These are phyloP conservation scores for Russula griseocarnosa DNA, from an alignment of 768 basidiomycete genomes.

Conservation along the genomic window DNA sequence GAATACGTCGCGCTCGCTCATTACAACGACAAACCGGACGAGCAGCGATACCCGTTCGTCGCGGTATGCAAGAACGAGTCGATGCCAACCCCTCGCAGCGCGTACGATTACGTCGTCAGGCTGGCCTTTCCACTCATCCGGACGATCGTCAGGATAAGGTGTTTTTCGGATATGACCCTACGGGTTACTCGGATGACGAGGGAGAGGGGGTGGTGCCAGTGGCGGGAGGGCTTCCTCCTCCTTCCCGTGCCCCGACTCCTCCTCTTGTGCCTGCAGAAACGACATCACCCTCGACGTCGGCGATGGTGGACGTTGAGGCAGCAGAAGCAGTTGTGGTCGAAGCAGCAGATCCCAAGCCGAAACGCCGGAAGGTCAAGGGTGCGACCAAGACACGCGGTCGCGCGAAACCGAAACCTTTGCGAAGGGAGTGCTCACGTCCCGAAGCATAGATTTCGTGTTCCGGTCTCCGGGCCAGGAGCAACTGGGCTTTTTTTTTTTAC, in stretches of 20 bases:
- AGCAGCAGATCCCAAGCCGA: neutral
- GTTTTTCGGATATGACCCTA: slow-evolving; percentile 21
- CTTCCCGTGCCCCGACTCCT: neutral
- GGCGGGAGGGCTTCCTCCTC: no score
- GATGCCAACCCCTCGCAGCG: slow-evolving; percentile 32
- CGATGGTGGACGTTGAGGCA: no score
- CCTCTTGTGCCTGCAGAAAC: no score
- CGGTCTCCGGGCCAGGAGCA: no score
- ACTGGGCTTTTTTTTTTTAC: no score
- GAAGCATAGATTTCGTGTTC: no score
- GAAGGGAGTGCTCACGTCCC: no score
- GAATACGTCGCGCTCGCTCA: slow-evolving; percentile 24
- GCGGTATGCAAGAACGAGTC: slow-evolving; percentile 7
- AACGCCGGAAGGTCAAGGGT: neutral
- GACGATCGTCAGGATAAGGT: slow-evolving; percentile 30
- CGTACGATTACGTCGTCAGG: slow-evolving; percentile 24
- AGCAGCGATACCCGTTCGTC: slow-evolving; percentile 30
- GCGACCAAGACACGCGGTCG: neutral
- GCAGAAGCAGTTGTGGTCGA: neutral
- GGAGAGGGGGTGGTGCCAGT: neutral
- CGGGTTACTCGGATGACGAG: no score
- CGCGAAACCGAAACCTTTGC: no score
- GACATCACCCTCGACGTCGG: neutral
- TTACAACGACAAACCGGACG: slow-evolving; percentile 31
- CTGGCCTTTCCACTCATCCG: slow-evolving; percentile 7